Evolutionary conservation across 2,329 filamentous ascomycete species (phyloP).

Genomic region (Epicoccum sorghinum): DNA sequence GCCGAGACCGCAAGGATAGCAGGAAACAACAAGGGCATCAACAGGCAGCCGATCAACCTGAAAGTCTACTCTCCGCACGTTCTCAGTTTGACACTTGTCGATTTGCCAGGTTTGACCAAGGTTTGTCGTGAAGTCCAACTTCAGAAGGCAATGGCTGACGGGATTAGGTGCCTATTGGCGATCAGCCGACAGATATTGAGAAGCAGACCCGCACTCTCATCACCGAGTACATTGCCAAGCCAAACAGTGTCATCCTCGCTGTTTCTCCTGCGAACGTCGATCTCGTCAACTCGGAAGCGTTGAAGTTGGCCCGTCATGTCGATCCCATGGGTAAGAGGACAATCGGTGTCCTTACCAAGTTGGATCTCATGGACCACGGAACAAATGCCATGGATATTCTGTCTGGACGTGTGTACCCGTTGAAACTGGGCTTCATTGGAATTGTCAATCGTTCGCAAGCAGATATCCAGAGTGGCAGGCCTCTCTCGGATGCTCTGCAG

Average conservation of each 20-base stretch:
- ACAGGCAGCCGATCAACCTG: slow-evolving; percentile 94
- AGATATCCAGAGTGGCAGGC: slow-evolving; percentile 94
- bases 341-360: slow-evolving; percentile 94
- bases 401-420: slow-evolving; percentile 93
- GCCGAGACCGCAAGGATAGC: slow-evolving; percentile 94
- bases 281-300: slow-evolving; percentile 94
- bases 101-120: slow-evolving; percentile 95
- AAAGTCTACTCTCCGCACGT: slow-evolving; percentile 99
- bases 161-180: slow-evolving; percentile 85
- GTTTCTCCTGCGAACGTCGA: slow-evolving; percentile 98
- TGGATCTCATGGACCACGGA: slow-evolving; percentile 98
- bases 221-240: slow-evolving; percentile 97
- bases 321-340: slow-evolving; percentile 93
- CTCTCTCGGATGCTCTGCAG: slow-evolving; percentile 88
- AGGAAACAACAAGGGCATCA: slow-evolving; percentile 98
- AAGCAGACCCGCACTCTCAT: slow-evolving; percentile 97
- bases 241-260: slow-evolving; percentile 96
- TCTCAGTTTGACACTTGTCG: slow-evolving; percentile 92
- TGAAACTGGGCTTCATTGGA: slow-evolving; percentile 97
- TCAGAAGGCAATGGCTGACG: slow-evolving; percentile 32
- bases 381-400: slow-evolving; percentile 97
- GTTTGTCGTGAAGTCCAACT: slow-evolving; percentile 52
- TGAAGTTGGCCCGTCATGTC: slow-evolving; percentile 96
- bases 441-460: slow-evolving; percentile 98
- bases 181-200: slow-evolving; percentile 97